phyloP scores from a whole-genome alignment of 129 eudicot genomes.

The Tagetes erecta region DNA sequence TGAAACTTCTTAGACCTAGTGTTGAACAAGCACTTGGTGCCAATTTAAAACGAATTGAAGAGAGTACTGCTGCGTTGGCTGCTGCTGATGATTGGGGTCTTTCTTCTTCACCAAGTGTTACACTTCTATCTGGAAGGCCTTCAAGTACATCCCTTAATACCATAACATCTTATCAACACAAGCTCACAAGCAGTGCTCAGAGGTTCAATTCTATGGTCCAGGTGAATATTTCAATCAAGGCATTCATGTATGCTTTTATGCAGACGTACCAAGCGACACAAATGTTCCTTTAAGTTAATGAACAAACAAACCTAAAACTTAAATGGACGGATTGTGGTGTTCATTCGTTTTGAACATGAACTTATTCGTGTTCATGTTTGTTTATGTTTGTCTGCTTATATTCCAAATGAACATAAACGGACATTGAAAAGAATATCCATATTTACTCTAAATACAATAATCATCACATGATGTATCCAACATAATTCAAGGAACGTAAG shows the following conservation, averaged over 20 bases:
- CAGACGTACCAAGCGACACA: background rate
- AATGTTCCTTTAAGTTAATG: background rate
- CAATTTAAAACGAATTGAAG: constrained; percentile 89
- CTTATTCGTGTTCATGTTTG: background rate
- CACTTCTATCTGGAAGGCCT: constrained; percentile 62
- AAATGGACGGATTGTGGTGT: background rate
- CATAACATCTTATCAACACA: constrained; percentile 50
- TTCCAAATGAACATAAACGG: background rate
- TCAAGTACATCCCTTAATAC: constrained; percentile 49
- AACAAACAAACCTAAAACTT: background rate
- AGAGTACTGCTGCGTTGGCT: constrained; percentile 96
- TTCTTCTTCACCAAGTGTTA: constrained; percentile 53
- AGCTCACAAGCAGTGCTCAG: constrained; percentile 94
- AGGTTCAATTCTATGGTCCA: constrained; percentile 95
- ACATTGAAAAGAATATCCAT: background rate
- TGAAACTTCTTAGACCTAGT: constrained; percentile 89
- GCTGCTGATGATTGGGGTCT: constrained; percentile 99
- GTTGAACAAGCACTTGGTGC: constrained; percentile 99
- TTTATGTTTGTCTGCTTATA: background rate
- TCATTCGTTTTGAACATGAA: background rate
- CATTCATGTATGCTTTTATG: constrained; percentile 4
- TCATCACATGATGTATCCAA: background rate
- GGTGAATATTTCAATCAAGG: constrained; percentile 41
- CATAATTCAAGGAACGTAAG: background rate
- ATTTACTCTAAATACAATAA: background rate